These are phyloP conservation scores for Dipodascus geniculatus DNA, from an alignment of 805 yeast species.

Conservation along the genomic window DNA sequence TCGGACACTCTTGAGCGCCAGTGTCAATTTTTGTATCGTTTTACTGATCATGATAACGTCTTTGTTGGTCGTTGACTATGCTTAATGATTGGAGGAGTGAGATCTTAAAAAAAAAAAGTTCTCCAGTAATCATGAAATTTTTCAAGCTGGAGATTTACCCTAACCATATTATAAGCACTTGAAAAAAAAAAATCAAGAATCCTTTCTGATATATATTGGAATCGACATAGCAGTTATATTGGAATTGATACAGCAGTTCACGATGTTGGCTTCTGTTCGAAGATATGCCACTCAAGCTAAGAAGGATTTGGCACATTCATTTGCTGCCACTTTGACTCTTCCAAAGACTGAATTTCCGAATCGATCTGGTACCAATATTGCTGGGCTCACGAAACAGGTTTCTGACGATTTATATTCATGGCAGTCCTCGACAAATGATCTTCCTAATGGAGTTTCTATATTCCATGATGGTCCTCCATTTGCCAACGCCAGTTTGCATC, in stretches of 20 bases:
- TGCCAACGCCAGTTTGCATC: slow-evolving; percentile 88
- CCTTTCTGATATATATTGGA: no score
- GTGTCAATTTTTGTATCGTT: not conserved
- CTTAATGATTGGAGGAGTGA: not conserved
- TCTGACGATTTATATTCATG: slow-evolving; percentile 53
- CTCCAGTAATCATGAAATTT: not conserved
- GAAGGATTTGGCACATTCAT: not conserved
- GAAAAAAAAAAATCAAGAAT: not conserved
- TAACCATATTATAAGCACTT: not conserved
- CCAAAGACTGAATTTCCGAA: slow-evolving; percentile 63
- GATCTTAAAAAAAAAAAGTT: not conserved
- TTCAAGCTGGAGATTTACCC: not conserved
- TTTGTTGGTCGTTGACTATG: not conserved
- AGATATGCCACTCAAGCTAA: not conserved
- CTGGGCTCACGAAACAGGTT: slow-evolving; percentile 38
- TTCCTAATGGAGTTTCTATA: slow-evolving; percentile 38
- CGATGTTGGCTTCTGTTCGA: not conserved
- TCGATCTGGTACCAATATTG: slow-evolving; percentile 39
- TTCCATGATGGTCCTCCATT: slow-evolving; percentile 98
- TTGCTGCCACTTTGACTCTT: slow-evolving; percentile 37
- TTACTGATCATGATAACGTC: not conserved
- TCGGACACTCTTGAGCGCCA: not conserved
- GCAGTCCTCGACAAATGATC: slow-evolving; percentile 33
- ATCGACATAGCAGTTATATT: no score
- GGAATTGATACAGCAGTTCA: no score